A percentile compares a stretch with the other conserved stretches of the same genome.
phyloP scores from a whole-genome alignment of 371 early-diverging fungal species.

The Mortierella sp. region DNA sequence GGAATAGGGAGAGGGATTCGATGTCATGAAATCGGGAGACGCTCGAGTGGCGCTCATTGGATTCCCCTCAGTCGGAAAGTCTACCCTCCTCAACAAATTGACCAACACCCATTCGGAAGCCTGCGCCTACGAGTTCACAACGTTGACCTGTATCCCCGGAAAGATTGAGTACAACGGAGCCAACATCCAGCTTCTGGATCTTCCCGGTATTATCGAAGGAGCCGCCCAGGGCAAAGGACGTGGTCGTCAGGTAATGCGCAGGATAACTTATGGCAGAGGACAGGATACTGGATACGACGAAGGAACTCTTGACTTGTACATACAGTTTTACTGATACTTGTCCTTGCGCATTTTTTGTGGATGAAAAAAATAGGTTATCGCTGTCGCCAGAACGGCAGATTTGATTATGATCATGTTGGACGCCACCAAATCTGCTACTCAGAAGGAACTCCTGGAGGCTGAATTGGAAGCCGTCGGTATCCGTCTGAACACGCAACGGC shows the following conservation, averaged over 20 bases:
- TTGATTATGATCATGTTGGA: constrained; percentile 99
- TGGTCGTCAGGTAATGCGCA: constrained; percentile 90
- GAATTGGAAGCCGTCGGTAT: constrained; percentile 99
- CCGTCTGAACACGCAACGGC: constrained; percentile 91
- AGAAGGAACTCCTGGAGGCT: constrained; percentile 92
- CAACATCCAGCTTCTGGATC: constrained; percentile 94
- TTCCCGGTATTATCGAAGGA: constrained; percentile 98
- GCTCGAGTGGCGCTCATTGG: constrained; percentile 99
- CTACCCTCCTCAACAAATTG: constrained; percentile 95
- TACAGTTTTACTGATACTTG: background rate
- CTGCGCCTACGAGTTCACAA: constrained; percentile 99
- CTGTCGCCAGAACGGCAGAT: constrained; percentile 98
- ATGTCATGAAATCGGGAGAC: constrained; percentile 98
- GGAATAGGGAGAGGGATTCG: constrained; percentile 93
- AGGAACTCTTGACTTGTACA: background rate
- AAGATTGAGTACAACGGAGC: constrained; percentile 99
- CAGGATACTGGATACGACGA: background rate
- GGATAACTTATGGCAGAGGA: too few relatives aligned
- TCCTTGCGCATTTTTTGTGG: background rate
- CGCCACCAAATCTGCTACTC: constrained; percentile 92
- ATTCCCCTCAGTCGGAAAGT: constrained; percentile 99
- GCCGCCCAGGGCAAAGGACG: constrained; percentile 99
- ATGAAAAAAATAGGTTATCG: constrained; percentile 63
- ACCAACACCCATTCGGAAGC: constrained; percentile 97
- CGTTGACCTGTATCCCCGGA: constrained; percentile 98